Evolutionary conservation across 441 rosid genomes (phyloP).

Genomic region (Erodium trifolium): DNA sequence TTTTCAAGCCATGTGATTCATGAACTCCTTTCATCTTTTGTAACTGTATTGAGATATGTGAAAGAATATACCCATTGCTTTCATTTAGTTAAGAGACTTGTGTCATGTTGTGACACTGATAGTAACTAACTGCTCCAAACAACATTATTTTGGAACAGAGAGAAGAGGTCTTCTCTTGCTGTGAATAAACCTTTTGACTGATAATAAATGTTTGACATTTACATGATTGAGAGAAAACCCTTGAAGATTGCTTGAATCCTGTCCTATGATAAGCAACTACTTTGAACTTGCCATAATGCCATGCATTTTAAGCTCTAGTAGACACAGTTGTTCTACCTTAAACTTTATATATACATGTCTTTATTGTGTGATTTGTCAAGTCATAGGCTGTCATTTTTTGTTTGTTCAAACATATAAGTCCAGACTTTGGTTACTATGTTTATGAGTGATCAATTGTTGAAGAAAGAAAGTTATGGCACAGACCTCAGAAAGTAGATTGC

Average conservation of each 20-base stretch:
- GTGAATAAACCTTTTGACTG: not conserved
- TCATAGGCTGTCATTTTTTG: not conserved
- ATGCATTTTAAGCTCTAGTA: not conserved
- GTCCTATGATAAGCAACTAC: not conserved
- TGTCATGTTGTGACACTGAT: not conserved
- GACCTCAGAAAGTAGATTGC: constrained; percentile 30
- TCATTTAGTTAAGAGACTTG: not conserved
- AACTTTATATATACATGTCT: too few species aligned
- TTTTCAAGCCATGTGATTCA: constrained; percentile 1
- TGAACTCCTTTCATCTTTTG: not conserved
- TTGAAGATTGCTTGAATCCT: not conserved
- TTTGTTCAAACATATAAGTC: not conserved
- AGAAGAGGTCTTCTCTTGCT: not conserved
- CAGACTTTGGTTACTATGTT: not conserved
- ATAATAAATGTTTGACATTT: not conserved
- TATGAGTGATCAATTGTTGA: not conserved
- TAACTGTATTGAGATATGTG: not conserved
- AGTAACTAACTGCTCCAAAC: not conserved
- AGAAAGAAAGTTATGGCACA: constrained; percentile 1
- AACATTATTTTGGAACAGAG: not conserved
- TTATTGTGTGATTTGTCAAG: not conserved
- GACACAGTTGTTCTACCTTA: too few species aligned
- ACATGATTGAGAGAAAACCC: not conserved
- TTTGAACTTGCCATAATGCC: not conserved
- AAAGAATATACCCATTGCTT: constrained; percentile 1